Evolutionary conservation across 495 filamentous ascomycete genomes (phyloP).

Genomic region (Saxophila tyrrhenica): DNA sequence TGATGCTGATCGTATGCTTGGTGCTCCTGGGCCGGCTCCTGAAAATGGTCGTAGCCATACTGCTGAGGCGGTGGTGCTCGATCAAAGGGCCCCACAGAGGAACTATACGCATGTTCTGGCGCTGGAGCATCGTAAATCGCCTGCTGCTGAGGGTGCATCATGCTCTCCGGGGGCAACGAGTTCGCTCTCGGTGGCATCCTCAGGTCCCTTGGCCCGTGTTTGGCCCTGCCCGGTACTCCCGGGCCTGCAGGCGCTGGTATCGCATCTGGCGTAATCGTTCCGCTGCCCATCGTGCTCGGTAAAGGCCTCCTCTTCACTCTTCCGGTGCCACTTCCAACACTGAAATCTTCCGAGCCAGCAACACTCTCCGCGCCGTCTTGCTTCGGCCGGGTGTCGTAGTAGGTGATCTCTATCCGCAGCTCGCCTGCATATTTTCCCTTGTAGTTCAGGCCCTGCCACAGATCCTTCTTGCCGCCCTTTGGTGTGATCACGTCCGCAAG

Average conservation of each 20-base stretch:
- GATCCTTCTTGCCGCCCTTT: conserved; percentile 83
- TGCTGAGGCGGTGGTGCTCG: conserved; percentile 2
- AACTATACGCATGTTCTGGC: neutral
- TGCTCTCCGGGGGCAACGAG: conserved; percentile 14
- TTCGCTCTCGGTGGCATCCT: conserved; percentile 10
- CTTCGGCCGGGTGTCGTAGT: conserved; percentile 81
- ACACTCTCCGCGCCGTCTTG: conserved; percentile 46
- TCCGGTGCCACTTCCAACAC: neutral
- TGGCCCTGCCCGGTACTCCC: conserved; percentile 21
- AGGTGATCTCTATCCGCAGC: conserved; percentile 89
- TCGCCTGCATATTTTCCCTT: conserved; percentile 92
- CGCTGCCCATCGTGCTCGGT: conserved; percentile 55
- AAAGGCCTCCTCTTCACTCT: conserved; percentile 51
- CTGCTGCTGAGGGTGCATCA: neutral
- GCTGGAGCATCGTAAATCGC: neutral
- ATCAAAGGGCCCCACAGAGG: neutral
- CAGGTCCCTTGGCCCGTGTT: conserved; percentile 20
- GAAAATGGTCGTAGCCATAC: conserved; percentile 4
- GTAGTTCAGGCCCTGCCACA: conserved; percentile 79
- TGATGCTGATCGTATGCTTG: conserved; percentile 1
- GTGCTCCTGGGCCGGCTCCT: neutral
- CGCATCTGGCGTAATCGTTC: conserved; percentile 26
- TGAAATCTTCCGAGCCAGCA: conserved; percentile 2
- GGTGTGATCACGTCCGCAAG: conserved; percentile 68
- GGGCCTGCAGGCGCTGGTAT: neutral